Evolutionary conservation across 306 rosid species (phyloP).

Genomic region (Prunus davidiana): DNA sequence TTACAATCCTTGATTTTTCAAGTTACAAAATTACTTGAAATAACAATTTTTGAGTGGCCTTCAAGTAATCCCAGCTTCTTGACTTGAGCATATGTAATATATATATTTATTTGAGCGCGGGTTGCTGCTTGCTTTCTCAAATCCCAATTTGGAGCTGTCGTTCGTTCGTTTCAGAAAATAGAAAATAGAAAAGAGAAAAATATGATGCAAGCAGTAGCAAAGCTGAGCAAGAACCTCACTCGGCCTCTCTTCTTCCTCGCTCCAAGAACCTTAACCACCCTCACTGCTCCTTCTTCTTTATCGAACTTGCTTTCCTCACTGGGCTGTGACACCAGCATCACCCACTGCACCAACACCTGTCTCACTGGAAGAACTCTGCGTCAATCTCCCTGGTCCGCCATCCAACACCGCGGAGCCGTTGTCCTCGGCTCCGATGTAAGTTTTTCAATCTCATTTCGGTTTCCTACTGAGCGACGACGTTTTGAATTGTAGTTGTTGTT

Average conservation of each 20-base stretch:
- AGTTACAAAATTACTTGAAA: neutral
- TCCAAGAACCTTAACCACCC: conserved; percentile 27
- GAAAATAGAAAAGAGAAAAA: neutral
- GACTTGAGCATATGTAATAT: neutral
- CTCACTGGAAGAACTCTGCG: conserved; percentile 21
- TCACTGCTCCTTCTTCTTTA: conserved; percentile 13
- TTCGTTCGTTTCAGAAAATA: too few relatives aligned
- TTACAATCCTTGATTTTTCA: neutral
- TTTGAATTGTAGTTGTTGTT: neutral
- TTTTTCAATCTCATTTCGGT: neutral
- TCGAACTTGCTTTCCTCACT: conserved; percentile 26
- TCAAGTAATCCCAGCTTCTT: neutral
- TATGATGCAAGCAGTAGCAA: conserved; percentile 8
- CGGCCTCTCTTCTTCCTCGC: conserved; percentile 23
- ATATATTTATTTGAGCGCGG: neutral
- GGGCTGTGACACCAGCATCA: conserved; percentile 21
- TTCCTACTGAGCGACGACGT: neutral
- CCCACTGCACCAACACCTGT: neutral
- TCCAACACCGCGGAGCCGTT: conserved; percentile 62
- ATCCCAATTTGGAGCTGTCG: neutral
- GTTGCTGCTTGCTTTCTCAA: neutral
- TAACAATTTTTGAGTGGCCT: neutral
- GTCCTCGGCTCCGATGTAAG: conserved; percentile 70
- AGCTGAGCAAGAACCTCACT: conserved; percentile 37
- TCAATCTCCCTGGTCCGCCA: conserved; percentile 52